These are phyloP conservation scores for Cinchona pubescens DNA, from an alignment of 257 asterid species.

Conservation along the genomic window DNA sequence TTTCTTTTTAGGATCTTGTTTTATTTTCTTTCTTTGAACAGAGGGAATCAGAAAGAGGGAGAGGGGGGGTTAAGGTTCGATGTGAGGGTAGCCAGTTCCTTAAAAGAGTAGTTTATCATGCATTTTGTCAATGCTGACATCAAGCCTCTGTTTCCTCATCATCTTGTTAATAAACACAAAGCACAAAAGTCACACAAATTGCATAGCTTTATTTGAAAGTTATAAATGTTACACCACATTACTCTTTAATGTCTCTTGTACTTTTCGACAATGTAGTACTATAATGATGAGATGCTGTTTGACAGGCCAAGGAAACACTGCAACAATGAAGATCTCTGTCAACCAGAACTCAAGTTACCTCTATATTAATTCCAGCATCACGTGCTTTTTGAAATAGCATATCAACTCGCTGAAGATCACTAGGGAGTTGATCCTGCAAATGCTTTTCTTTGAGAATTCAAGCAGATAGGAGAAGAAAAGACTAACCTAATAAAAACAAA, in stretches of 20 bases:
- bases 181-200: neutral
- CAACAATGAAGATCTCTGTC: neutral
- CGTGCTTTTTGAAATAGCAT: constrained; percentile 81
- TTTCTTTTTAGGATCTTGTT: no score
- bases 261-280: neutral
- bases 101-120: neutral
- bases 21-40: neutral
- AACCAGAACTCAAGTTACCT: constrained; percentile 34
- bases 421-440: constrained; percentile 83
- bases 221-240: neutral
- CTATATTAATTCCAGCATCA: constrained; percentile 74
- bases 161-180: neutral
- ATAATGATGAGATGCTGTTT: neutral
- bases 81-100: neutral
- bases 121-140: neutral
- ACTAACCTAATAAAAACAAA: neutral
- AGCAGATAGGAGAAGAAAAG: constrained; percentile 1
- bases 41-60: neutral
- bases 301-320: neutral
- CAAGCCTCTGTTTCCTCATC: neutral
- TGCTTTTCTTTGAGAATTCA: constrained; percentile 12
- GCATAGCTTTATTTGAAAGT: neutral
- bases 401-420: constrained; percentile 74
- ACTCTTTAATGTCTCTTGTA: neutral
- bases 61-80: no score